Evolutionary conservation across 2,329 filamentous ascomycete species (phyloP), one percentile per base, ranked within the genome.

Genomic region (Fusarium luffae): DNA sequence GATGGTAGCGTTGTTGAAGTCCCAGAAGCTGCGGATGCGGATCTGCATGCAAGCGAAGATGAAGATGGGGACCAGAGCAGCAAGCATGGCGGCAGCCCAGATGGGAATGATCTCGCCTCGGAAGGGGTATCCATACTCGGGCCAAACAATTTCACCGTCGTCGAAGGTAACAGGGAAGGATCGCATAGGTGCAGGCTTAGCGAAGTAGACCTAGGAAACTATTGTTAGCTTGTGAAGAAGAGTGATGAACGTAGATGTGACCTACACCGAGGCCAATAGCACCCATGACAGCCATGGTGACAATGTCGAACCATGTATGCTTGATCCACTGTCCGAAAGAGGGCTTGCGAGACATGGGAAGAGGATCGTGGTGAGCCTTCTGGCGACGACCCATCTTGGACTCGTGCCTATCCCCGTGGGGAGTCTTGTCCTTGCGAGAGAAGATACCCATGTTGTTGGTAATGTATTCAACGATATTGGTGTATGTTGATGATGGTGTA

Each of bases 71-170:
- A 93, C 81, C 4, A 93, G 76, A 30, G 85, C 81, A 16, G 87
- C 89, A 19, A 93, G 82, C 19, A 93, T 78, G 2, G 90, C 91
- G 12, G 90, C 90, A 2, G 87, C 83, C 88, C 88, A 92, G 74
- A 92, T 92, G 25, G 91, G 90, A 9, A 93, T 78, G 74, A 92
- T 90, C 72, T 92, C 89, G 46, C 90, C 86, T 64, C 91, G 88
- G 25, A 92, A 78, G 1, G 91, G 90, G 75, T 92, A 93, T 28
- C 89, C 90, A 70, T 92, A 92, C 63, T 92, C 76, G 0, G 91
- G 91, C 69, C 89, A 87, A 47, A 93, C 89, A 43, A 93, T 83
- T 74, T 92, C 87, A 63, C 89, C 89, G 70, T 92, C 86, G 30
- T 83, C 78, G 74, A 91, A 92, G 48, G 84, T 86, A 43, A 93